phyloP scores from a whole-genome alignment of 805 yeast genomes.

The Candida hungchunana region DNA sequence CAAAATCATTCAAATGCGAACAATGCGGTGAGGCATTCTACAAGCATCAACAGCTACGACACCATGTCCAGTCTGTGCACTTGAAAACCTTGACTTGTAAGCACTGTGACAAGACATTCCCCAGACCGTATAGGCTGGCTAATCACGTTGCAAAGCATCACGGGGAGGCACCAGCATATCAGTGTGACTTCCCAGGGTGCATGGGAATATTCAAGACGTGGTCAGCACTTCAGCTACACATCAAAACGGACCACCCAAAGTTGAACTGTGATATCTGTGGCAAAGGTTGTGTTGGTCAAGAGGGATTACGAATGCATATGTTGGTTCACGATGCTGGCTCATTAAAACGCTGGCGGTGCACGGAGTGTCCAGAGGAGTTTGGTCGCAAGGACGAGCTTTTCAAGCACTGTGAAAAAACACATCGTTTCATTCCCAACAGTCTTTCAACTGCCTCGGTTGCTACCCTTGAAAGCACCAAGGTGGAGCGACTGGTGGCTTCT shows the following conservation, averaged over 20 bases:
- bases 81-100: constrained; percentile 48
- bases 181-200: constrained; percentile 63
- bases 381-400: constrained; percentile 53
- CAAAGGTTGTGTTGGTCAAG: constrained; percentile 66
- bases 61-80: constrained; percentile 67
- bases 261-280: constrained; percentile 61
- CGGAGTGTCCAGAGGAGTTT: constrained; percentile 47
- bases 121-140: constrained; percentile 58
- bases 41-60: constrained; percentile 70
- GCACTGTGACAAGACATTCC: constrained; percentile 60
- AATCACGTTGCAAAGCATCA: constrained; percentile 69
- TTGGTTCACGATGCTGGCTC: constrained; percentile 54
- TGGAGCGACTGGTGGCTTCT: constrained; percentile 26
- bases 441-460: too few relatives aligned
- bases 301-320: constrained; percentile 72
- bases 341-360: constrained; percentile 57
- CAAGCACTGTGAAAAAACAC: constrained; percentile 51
- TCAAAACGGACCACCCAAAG: constrained; percentile 69
- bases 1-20: constrained; percentile 57
- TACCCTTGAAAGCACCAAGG: too few relatives aligned
- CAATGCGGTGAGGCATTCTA: constrained; percentile 66
- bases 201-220: constrained; percentile 58
- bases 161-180: constrained; percentile 47
- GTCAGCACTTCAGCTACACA: constrained; percentile 70
- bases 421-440: constrained; percentile 27